Conservation (phyloP, 805 yeast species). For the Nakazawaea wyomingensis region DNA sequence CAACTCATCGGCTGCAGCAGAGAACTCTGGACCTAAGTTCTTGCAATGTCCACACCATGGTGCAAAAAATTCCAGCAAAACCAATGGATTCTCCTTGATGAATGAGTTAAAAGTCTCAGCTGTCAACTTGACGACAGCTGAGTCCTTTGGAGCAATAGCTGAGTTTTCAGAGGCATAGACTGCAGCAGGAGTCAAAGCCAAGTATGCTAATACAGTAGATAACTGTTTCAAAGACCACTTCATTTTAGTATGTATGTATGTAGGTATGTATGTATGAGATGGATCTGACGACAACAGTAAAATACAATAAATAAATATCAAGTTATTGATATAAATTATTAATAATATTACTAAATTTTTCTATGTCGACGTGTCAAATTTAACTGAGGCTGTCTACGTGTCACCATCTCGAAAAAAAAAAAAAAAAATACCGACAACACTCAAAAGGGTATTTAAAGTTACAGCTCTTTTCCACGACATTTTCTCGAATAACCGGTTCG, state of each 20-base stretch:
- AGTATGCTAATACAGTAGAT: conserved; percentile 10
- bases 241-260: background rate
- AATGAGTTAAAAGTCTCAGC: conserved; percentile 60
- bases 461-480: no score
- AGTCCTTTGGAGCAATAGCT: conserved; percentile 74
- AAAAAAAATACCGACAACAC: no score
- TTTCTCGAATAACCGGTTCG: no score
- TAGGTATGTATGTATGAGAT: background rate
- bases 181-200: conserved; percentile 4
- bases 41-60: conserved; percentile 99
- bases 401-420: no score
- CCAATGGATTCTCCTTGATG: conserved; percentile 68
- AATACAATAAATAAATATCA: no score
- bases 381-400: no score
- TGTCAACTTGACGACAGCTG: conserved; percentile 81
- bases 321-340: background rate
- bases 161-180: conserved; percentile 37
- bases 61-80: conserved; percentile 83
- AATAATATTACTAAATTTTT: background rate
- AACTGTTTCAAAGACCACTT: conserved; percentile 10
- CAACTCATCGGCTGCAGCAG: conserved; percentile 64
- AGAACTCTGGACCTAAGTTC: conserved; percentile 74
- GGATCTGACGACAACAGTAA: background rate
- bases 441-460: no score
- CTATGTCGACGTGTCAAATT: background rate